A percentile compares a stretch with the other conserved stretches of the same genome.
Evolutionary conservation across 176 grass and related monocot species (phyloP).

Genomic region (Aegilops longissima): DNA sequence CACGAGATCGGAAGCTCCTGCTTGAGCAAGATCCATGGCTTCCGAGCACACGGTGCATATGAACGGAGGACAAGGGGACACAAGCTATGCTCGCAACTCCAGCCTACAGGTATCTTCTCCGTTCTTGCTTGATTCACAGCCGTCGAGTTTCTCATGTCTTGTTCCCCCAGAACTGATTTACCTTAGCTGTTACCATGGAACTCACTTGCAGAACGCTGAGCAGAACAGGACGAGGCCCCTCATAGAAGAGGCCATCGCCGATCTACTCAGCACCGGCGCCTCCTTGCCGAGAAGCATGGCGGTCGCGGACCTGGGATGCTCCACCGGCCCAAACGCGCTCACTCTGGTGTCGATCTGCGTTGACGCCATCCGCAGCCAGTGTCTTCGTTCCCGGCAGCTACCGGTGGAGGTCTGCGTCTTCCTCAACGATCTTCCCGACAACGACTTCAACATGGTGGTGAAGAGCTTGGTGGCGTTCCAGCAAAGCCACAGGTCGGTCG

Average conservation of each 20-base stretch:
- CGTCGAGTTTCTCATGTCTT: neutral
- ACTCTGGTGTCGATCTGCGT: neutral
- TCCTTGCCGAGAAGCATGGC: neutral
- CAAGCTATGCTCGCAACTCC: constrained; percentile 34
- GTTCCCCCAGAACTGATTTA: neutral
- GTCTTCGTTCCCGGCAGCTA: neutral
- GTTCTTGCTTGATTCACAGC: neutral
- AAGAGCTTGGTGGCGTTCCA: neutral
- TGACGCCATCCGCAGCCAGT: neutral
- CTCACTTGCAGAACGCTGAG: neutral
- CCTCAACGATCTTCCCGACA: constrained; percentile 31
- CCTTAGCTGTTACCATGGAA: neutral
- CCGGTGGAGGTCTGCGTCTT: neutral
- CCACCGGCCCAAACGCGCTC: constrained; percentile 22
- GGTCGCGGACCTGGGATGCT: constrained; percentile 17
- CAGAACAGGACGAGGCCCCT: constrained; percentile 11
- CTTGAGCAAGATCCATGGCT: constrained; percentile 17
- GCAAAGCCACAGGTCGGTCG: neutral
- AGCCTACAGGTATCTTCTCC: neutral
- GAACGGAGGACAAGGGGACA: constrained; percentile 20
- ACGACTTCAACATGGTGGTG: constrained; percentile 33
- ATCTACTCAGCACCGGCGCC: neutral
- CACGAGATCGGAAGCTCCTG: neutral
- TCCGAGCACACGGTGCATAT: constrained; percentile 6
- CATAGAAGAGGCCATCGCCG: constrained; percentile 19